Base-by-base conservation (phyloP, 495 filamentous ascomycete species). In the Aspergillus hancockii region DNA sequence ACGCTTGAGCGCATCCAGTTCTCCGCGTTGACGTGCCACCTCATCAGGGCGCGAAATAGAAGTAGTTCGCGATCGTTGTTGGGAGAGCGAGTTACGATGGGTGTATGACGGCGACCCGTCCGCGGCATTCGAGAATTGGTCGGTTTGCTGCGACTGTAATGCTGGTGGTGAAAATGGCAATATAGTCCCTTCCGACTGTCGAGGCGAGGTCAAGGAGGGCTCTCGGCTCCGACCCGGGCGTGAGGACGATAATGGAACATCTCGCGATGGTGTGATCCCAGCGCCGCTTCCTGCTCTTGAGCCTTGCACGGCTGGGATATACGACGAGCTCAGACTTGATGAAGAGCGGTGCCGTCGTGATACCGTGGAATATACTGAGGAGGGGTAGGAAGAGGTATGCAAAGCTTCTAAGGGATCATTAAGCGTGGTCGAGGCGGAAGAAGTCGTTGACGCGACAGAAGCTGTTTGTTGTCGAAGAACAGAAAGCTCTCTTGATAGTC, bases 401-500 rank as follows among this genome's bases (percentile, higher is more conserved):
- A 66, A 40, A 1, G 73, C 69, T 40, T 83, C 79, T 22, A 77
- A 73, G 31, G 78, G 63, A 16, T 84, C 84, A 25, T 85, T 75
- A 57, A 88, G 77, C 25, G 83, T 81, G 34, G 79, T 78, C 31
- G 88, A 90, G 18, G 87, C 82, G 19, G 90, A 91, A 12, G 91
- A 95, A 21, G 88, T 71, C 22, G 90, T 94, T 13, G 91, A 94
- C 52, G 86, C 86, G 31, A 91, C 90, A 13, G 89, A 93, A 14
- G 89, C 86, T 63, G 91, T 91, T 61, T 90, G 88, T 43, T 90
- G 87, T 57, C 92, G 88, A 41, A 97, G 86, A 40, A 87, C 71
- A 13, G 85, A 83, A 49, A 97, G 86, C 66, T 97, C 92, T 55
- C 92, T 86, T 2, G 90, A 93, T 53, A 97, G 83, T 49, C 92